Evolutionary conservation across 768 basidiomycete species (phyloP), one percentile per base, ranked within the genome.

Genomic region (Auriscalpium vulgare): DNA sequence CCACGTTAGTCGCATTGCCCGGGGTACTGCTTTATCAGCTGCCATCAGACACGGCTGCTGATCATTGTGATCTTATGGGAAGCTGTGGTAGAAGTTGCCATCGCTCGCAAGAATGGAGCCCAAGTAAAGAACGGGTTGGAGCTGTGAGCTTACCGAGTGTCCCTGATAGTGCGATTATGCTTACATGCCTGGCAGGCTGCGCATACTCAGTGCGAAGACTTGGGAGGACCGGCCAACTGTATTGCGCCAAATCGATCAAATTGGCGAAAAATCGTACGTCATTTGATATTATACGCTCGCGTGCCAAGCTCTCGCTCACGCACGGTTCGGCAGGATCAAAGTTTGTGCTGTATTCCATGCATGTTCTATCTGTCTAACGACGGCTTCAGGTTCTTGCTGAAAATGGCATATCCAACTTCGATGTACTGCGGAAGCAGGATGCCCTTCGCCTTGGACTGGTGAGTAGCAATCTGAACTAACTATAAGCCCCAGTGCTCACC

Each of bases 221-320:
- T 98, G 95, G 95, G 95, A 97, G 63, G 87, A 93, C 63, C 75
- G 89, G 17, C 84, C 92, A 5, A 73, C 85, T 13, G 87, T 95
- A 8, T 78, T 98, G 53, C 79, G 88, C 13, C 95, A 98, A 67
- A 78, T 98, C 50, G 84, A 89, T 37, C 82, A 85, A n/a, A 85
- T 98, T 44, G 95, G 95, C 36, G 91, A 93, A 65, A 92, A 91
- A 80, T 91, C 89, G 90, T 91, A 55, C 67, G 87, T 70, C 13
- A 52, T 56, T 23, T 55, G 7, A 10, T 51, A 21, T 16, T 14
- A 17, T 46, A 23, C 29, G 10, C 10, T 10, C 11, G 11, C 7
- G 29, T 11, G 5, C 13, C 17, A 40, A 51, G 23, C 19, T 54
- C n/a, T 48, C n/a, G 4, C n/a, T n/a, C 5, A 14, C 35, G 38